A percentile compares a stretch with the other conserved stretches of the same genome.
phyloP scores from a whole-genome alignment of 176 grass and related monocot genomes.

The Oropetium thomaeum region DNA sequence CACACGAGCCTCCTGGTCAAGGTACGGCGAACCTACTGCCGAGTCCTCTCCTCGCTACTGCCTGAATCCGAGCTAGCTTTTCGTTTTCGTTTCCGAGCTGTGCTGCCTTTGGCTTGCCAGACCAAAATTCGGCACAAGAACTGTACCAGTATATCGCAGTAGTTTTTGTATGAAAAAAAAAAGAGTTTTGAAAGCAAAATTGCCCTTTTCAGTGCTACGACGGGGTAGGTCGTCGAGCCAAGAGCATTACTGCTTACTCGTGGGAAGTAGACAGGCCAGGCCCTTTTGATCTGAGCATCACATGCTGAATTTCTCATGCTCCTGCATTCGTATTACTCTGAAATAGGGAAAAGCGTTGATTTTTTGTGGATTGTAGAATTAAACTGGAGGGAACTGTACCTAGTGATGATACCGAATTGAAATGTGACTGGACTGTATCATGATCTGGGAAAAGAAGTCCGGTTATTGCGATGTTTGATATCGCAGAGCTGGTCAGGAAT shows the following conservation, averaged over 20 bases:
- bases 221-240: not conserved
- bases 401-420: not conserved
- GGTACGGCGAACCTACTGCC: constrained; percentile 1
- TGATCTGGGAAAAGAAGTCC: not conserved
- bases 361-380: not conserved
- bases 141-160: not conserved
- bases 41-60: not conserved
- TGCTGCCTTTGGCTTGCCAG: not conserved
- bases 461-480: not conserved
- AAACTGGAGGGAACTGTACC: not conserved
- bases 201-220: not conserved
- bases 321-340: not conserved
- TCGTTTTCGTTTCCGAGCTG: not conserved
- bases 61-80: not conserved
- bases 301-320: not conserved
- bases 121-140: not conserved
- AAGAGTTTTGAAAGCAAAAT: not conserved
- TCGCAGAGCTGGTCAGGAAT: not conserved
- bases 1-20: constrained; percentile 28
- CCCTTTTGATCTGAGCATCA: not conserved
- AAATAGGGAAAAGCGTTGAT: not conserved
- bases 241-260: not conserved
- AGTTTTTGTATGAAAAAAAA: not conserved
- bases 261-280: not conserved
- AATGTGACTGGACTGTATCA: not conserved